Base-by-base conservation (phyloP, 2,329 filamentous ascomycete species). In the Dactylellina drechsleri region DNA sequence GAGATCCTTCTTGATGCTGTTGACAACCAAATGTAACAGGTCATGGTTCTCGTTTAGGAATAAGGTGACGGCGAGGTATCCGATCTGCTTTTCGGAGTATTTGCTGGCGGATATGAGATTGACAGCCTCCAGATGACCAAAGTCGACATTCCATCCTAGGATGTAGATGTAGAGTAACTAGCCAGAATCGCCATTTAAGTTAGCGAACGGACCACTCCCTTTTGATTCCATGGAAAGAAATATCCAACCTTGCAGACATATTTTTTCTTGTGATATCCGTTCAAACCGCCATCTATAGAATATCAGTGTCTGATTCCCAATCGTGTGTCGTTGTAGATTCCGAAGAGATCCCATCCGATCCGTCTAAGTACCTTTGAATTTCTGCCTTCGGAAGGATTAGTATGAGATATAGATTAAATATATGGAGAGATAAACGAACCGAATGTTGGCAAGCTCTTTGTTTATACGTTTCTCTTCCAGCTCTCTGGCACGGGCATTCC, bases 181-280 rank as follows among this genome's bases (percentile, higher is more conserved):
- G 43, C 16, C 43, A 6, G 16, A 16, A n/a, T 5, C 43, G 16
- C 13, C 13, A n/a, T 47, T n/a, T 5, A 36, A 16, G 13, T 47
- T 15, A 18, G 43, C 13, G 16, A 13, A 15, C 13, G 43, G 43
- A 18, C 1, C 5, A n/a, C n/a, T 47, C 31, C 10, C 6, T 36
- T 36, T 1, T 36, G 31, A 36, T 10, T 10, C 31, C 31, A 36
- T 10, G 5, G 6, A 36, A n/a, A 47, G 5, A 47, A n/a, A n/a
- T 47, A 18, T 61, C 81, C 66, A 84, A 89, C 87, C 85, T 99
- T 99, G 92, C 95, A 99, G 78, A 99, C 95, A 82, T 99, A 99
- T 91, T 99, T 99, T 87, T 99, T 99, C 86, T 96, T 97, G 85
- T 97, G 93, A 82, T 99, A 99, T 78, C 95, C 96, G 81, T 91